A percentile compares a stretch with the other conserved stretches of the same genome.
These are phyloP conservation scores for Magnaporthiopsis poae DNA, from an alignment of 2,329 filamentous ascomycete genomes.

Conservation along the genomic window DNA sequence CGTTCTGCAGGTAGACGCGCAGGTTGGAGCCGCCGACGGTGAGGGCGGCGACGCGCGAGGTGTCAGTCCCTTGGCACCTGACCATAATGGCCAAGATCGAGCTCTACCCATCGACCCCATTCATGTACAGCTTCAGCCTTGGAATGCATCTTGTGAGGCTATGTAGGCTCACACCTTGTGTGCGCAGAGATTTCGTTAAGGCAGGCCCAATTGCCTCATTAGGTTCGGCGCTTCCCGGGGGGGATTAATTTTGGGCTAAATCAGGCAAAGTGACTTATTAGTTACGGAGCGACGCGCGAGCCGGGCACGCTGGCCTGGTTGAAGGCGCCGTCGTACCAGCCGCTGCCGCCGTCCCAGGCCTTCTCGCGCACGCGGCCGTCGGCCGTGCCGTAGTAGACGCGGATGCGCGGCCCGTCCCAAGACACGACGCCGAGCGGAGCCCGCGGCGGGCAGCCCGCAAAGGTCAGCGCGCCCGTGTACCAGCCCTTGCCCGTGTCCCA, in stretches of 20 bases:
- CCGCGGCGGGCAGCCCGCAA: neutral
- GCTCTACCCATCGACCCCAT: too few species aligned
- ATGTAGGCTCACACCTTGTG: too few species aligned
- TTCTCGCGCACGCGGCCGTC: conserved; percentile 10
- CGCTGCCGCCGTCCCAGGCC: conserved; percentile 8
- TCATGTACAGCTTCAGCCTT: too few species aligned
- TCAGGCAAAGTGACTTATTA: too few species aligned
- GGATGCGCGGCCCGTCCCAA: conserved; percentile 9
- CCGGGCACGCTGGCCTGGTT: conserved; percentile 6
- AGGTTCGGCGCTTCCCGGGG: too few species aligned
- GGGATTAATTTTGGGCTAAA: too few species aligned
- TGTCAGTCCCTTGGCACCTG: too few species aligned
- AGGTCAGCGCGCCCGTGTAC: conserved; percentile 7
- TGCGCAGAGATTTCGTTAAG: too few species aligned
- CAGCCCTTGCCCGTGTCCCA: conserved; percentile 6
- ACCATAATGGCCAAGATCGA: too few species aligned
- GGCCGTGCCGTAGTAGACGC: conserved; percentile 10
- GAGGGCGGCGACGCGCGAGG: conserved; percentile 9
- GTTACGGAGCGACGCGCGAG: conserved; percentile 8
- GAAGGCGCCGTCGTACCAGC: conserved; percentile 13
- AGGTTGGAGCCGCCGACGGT: neutral
- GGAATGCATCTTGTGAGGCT: too few species aligned
- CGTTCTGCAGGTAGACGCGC: conserved; percentile 13
- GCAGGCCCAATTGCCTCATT: too few species aligned
- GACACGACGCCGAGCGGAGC: conserved; percentile 6